phyloP scores from a whole-genome alignment of 805 yeast genomes.

The Saccharomycopsis malanga region DNA sequence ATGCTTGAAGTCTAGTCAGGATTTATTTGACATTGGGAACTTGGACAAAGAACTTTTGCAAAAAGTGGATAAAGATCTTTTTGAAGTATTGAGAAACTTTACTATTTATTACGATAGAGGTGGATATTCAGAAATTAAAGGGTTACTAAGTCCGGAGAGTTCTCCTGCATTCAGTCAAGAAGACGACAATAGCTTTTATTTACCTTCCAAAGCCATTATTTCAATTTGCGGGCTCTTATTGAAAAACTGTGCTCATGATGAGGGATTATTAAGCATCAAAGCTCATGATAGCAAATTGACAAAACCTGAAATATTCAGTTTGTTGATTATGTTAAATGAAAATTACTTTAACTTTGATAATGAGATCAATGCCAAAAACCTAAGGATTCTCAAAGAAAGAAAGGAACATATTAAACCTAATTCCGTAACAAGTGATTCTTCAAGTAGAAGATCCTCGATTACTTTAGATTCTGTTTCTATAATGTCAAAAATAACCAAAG shows the following conservation, averaged over 20 bases:
- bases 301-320: conserved; percentile 20
- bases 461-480: conserved; percentile 12
- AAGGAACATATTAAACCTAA: conserved; percentile 2
- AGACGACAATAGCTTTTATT: conserved; percentile 11
- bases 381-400: conserved; percentile 10
- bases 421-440: background rate
- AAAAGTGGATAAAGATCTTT: conserved; percentile 20
- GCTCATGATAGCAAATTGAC: conserved; percentile 7
- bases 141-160: conserved; percentile 11
- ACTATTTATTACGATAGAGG: conserved; percentile 21
- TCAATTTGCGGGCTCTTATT: conserved; percentile 17
- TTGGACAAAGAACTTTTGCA: conserved; percentile 19
- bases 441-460: conserved; percentile 18
- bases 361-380: conserved; percentile 17
- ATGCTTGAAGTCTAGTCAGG: conserved; percentile 14
- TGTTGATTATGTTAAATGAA: conserved; percentile 20
- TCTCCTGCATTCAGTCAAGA: conserved; percentile 1
- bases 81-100: conserved; percentile 18
- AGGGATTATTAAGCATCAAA: conserved; percentile 8
- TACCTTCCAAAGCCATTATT: conserved; percentile 21
- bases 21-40: conserved; percentile 16
- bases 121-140: conserved; percentile 18
- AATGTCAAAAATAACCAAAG: conserved; percentile 2
- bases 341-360: conserved; percentile 22
- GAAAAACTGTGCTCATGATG: conserved; percentile 12